Percentiles rank a stretch among this genome's conserved stretches.
Evolutionary conservation across 2,329 filamentous ascomycete species (phyloP).

Genomic region (Fusarium tanahbumbuense): DNA sequence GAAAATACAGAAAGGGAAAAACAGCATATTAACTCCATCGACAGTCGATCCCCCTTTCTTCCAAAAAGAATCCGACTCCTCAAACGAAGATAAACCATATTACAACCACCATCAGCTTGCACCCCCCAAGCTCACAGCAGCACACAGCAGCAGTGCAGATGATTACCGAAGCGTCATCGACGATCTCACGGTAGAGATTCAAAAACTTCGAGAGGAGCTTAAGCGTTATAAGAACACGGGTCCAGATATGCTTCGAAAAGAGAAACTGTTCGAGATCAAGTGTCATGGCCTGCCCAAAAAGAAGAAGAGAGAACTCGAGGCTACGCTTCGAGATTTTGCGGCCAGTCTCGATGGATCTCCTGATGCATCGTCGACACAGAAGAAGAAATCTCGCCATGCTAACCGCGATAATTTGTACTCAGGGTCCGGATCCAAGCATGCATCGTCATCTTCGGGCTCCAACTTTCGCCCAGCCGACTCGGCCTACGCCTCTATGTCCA

Average conservation of each 20-base stretch:
- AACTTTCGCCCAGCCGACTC: conserved; percentile 68
- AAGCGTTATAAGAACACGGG: conserved; percentile 76
- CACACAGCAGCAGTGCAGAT: conserved; percentile 72
- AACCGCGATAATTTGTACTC: conserved; percentile 56
- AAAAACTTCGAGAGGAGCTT: conserved; percentile 78
- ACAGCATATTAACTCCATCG: conserved; percentile 5
- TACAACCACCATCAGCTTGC: conserved; percentile 41
- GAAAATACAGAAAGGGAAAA: background rate
- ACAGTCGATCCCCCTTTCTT: conserved; percentile 66
- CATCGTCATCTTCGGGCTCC: conserved; percentile 64
- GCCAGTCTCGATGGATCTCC: conserved; percentile 67
- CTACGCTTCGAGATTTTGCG: conserved; percentile 77
- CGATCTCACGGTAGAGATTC: conserved; percentile 86
- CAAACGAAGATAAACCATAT: conserved; percentile 57
- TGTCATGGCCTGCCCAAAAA: conserved; percentile 77
- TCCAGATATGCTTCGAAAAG: conserved; percentile 74
- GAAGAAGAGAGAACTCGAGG: conserved; percentile 82
- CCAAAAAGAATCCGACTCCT: conserved; percentile 64
- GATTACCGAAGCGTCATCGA: conserved; percentile 88
- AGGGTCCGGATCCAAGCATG: conserved; percentile 61
- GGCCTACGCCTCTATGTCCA: conserved; percentile 76
- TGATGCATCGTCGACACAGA: conserved; percentile 55
- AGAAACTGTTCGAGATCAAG: conserved; percentile 86
- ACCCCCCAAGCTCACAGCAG: conserved; percentile 49
- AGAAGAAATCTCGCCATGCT: conserved; percentile 56